These are phyloP conservation scores for Elongisporangium prolatum DNA, from an alignment of 352 stramenopile species.

Conservation along the genomic window DNA sequence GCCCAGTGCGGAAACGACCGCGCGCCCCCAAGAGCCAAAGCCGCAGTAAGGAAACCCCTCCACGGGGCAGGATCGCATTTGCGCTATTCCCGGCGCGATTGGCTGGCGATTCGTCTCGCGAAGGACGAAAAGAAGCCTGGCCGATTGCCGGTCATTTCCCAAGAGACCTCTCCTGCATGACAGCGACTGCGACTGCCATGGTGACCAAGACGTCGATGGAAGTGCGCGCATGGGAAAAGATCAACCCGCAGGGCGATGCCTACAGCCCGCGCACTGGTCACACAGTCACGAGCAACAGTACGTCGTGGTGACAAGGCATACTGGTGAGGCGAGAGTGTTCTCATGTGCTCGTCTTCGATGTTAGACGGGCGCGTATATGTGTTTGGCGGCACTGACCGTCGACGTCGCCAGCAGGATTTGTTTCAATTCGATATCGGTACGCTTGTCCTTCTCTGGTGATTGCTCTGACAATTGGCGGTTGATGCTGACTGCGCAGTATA, in stretches of 20 bases:
- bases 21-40: too few relatives aligned
- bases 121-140: neutral
- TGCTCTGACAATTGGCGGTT: neutral
- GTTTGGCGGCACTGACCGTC: conserved; percentile 82
- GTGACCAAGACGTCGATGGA: conserved; percentile 23
- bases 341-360: conserved; percentile 4
- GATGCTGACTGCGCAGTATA: conserved; percentile 5
- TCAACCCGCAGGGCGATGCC: conserved; percentile 65
- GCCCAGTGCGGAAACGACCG: neutral
- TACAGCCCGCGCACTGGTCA: conserved; percentile 85
- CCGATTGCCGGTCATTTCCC: neutral
- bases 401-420: conserved; percentile 76
- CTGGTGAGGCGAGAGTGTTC: neutral
- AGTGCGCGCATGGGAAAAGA: conserved; percentile 71
- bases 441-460: conserved; percentile 1
- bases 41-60: neutral
- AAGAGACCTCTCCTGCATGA: neutral
- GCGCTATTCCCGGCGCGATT: neutral
- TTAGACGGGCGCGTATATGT: conserved; percentile 73
- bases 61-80: neutral
- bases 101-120: neutral
- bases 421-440: conserved; percentile 80
- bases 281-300: conserved; percentile 77
- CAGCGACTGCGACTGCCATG: neutral
- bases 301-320: neutral